Percentiles rank a stretch among this genome's conserved stretches.
phyloP scores from a whole-genome alignment of 2,329 filamentous ascomycete species.

The Fusarium kyushuense region DNA sequence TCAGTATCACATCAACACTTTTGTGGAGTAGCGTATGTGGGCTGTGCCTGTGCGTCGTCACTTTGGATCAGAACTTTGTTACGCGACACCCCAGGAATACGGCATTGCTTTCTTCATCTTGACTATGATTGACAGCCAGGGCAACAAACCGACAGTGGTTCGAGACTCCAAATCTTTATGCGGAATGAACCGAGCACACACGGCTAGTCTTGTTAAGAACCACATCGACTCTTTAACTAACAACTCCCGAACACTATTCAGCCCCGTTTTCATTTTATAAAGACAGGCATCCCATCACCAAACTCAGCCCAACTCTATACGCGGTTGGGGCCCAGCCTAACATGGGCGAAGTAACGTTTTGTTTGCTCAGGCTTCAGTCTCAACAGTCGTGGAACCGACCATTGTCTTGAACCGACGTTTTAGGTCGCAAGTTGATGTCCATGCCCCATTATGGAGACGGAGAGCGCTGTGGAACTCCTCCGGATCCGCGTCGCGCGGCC shows the following conservation, averaged over 20 bases:
- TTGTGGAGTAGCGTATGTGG: slow-evolving; percentile 26
- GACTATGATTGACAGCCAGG: not conserved
- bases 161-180: slow-evolving; percentile 11
- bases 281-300: slow-evolving; percentile 26
- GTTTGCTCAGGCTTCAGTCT: slow-evolving; percentile 5
- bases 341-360: not conserved
- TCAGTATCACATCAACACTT: not conserved
- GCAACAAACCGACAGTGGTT: not conserved
- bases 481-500: slow-evolving; percentile 24
- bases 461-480: slow-evolving; percentile 19
- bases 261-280: slow-evolving; percentile 8
- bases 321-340: not conserved
- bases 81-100: slow-evolving; percentile 18
- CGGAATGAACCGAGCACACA: slow-evolving; percentile 9
- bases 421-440: slow-evolving; percentile 11
- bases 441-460: slow-evolving; percentile 15
- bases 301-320: not conserved
- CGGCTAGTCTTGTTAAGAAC: too few species aligned
- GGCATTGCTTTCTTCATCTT: not conserved
- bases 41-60: slow-evolving; percentile 21
- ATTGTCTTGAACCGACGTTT: slow-evolving; percentile 15
- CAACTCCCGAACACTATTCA: slow-evolving; percentile 17
- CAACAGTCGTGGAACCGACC: slow-evolving; percentile 13
- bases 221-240: slow-evolving; percentile 2
- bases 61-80: slow-evolving; percentile 36